Evolutionary conservation across 2,329 filamentous ascomycete species (phyloP), one percentile per base, ranked within the genome.

Genomic region (Botryotinia calthae): DNA sequence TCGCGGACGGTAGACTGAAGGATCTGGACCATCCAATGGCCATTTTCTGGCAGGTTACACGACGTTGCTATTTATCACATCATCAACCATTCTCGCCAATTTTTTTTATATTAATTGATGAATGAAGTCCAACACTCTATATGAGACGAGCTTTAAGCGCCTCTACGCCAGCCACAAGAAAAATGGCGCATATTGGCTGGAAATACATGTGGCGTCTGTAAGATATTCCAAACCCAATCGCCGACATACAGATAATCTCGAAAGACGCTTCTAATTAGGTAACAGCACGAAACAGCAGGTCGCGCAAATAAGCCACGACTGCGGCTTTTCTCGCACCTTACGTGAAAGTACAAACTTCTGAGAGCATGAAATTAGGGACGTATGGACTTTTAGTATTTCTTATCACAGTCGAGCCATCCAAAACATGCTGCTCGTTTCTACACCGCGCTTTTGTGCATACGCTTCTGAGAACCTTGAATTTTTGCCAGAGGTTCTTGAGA

Each of bases 381-480:
- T 8, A 40, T 25, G 16, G 44, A 44, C 7, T 31, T 37, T 51
- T 4, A n/a, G 31, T n/a, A 51, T 66, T 48, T 51, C 22, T n/a
- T 46, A 28, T n/a, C 44, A n/a, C n/a, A 40, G 22, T 12, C 31
- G 44, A 40, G 44, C 8, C 31, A 51, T 51, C 31, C 12, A 31
- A 37, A 69, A 25, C 8, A 31, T 18, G 40, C 37, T n/a, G 14
- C 40, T 73, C n/a, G 74, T 72, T 2, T 37, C 58, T 1, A 67
- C 61, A 25, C 44, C 48, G 16, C 71, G 73, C 28, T 73, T 72
- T 25, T 37, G 61, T 44, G n/a, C 58, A 10, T 72, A 65, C 18
- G 72, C 64, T 12, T 76, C 72, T 34, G 74, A 42, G 74, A 77
- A 70, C 54, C 14, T 56, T 28, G 51, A 28, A 28, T 18, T 9